phyloP scores from a whole-genome alignment of 169 alveolate species.

The Plasmodium adleri region DNA sequence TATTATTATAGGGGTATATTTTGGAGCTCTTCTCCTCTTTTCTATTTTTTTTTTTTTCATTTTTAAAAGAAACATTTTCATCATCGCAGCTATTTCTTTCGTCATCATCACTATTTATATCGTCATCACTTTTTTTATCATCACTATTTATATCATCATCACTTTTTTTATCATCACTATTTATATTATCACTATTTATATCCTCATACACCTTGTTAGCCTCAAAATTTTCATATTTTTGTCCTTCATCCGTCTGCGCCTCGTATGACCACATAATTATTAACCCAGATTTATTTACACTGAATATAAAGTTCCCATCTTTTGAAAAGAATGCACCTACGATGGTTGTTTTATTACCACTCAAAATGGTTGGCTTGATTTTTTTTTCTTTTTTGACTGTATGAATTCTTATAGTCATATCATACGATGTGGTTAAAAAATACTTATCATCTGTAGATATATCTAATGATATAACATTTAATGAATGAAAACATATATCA shows the following conservation, averaged over 20 bases:
- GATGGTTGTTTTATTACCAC: constrained; percentile 86
- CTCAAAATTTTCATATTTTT: background rate
- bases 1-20: too few species aligned
- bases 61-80: background rate
- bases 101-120: background rate
- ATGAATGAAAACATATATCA: constrained; percentile 86
- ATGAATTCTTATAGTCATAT: constrained; percentile 89
- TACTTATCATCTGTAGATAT: constrained; percentile 86
- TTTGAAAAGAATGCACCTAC: constrained; percentile 87
- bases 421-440: constrained; percentile 85
- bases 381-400: constrained; percentile 80
- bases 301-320: constrained; percentile 84
- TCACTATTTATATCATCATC: background rate
- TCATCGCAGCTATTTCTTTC: background rate
- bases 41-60: background rate
- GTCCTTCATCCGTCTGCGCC: background rate
- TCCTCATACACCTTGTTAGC: background rate
- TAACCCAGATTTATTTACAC: constrained; percentile 89
- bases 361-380: constrained; percentile 86
- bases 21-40: too few species aligned
- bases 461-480: constrained; percentile 82
- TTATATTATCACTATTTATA: background rate
- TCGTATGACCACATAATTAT: constrained; percentile 85
- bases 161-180: background rate
- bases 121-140: constrained; percentile 5